Evolutionary conservation across 108 stramenopile genomes (phyloP).

Genomic region (Cyclostephanos invisitatus): DNA sequence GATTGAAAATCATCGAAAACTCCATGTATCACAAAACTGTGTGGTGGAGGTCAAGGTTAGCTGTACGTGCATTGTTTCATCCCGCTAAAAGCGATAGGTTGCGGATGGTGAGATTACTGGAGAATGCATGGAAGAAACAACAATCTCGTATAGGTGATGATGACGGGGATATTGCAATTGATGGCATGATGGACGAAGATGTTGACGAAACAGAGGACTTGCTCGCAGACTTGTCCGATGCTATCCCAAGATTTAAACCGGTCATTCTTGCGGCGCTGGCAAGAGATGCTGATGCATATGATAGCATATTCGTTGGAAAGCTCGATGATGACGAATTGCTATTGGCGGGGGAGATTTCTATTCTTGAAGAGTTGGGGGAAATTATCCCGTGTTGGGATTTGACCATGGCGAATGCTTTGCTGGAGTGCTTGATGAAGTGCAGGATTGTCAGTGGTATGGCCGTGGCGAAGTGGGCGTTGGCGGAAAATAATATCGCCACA

Average conservation of each 20-base stretch:
- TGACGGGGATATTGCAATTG: constrained; percentile 50
- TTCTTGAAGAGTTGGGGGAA: constrained; percentile 41
- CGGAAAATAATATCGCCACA: constrained; percentile 37
- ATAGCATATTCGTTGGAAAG: constrained; percentile 33
- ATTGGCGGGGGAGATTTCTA: constrained; percentile 49
- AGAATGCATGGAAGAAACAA: constrained; percentile 27
- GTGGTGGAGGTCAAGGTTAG: constrained; percentile 52
- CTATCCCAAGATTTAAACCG: constrained; percentile 50
- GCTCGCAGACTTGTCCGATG: constrained; percentile 41
- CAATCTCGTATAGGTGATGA: constrained; percentile 7
- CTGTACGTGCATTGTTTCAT: constrained; percentile 38
- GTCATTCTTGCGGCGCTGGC: constrained; percentile 52
- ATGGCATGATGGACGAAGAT: constrained; percentile 57
- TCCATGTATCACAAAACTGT: constrained; percentile 32
- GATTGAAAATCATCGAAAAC: constrained; percentile 15
- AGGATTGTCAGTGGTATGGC: constrained; percentile 46
- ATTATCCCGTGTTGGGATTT: constrained; percentile 46
- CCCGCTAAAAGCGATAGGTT: constrained; percentile 26
- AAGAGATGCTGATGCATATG: constrained; percentile 57
- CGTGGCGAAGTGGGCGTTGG: constrained; percentile 61
- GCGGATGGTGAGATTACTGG: constrained; percentile 19
- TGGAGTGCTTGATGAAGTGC: constrained; percentile 47
- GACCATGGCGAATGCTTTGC: constrained; percentile 25
- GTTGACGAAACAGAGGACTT: constrained; percentile 53
- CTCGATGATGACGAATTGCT: constrained; percentile 46